Conservation (phyloP, 495 filamentous ascomycete species). For the Pseudoneurospora amorphoporcata region DNA sequence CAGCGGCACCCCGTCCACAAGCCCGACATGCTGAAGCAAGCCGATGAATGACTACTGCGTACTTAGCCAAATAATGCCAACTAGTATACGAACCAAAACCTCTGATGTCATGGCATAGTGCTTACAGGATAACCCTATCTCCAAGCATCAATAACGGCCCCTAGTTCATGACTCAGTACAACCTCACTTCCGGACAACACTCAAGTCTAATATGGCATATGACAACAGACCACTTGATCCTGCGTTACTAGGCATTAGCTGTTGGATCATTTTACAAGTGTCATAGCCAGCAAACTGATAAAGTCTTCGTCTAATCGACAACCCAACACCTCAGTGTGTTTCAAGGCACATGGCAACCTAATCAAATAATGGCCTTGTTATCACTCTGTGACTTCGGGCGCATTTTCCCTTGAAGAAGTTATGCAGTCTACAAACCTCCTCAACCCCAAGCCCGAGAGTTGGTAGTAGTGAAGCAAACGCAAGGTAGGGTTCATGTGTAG, state of each 20-base stretch:
- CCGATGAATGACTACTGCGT: not conserved
- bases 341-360: too few species aligned
- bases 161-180: not conserved
- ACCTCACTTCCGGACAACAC: not conserved
- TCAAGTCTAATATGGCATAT: not conserved
- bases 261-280: not conserved
- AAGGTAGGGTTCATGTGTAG: too few species aligned
- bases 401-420: too few species aligned
- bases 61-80: not conserved
- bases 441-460: too few species aligned
- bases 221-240: not conserved
- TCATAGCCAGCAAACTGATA: not conserved
- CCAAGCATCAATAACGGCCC: not conserved
- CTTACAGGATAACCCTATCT: not conserved
- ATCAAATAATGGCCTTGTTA: too few species aligned
- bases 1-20: not conserved
- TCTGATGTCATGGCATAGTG: not conserved
- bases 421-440: too few species aligned
- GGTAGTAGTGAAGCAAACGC: too few species aligned
- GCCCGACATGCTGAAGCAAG: not conserved
- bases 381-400: too few species aligned
- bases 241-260: not conserved
- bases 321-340: too few species aligned
- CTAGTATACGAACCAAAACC: not conserved
- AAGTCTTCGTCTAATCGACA: not conserved